Evolutionary conservation across 768 basidiomycete species (phyloP).

Genomic region (Amanita pallidorosea): DNA sequence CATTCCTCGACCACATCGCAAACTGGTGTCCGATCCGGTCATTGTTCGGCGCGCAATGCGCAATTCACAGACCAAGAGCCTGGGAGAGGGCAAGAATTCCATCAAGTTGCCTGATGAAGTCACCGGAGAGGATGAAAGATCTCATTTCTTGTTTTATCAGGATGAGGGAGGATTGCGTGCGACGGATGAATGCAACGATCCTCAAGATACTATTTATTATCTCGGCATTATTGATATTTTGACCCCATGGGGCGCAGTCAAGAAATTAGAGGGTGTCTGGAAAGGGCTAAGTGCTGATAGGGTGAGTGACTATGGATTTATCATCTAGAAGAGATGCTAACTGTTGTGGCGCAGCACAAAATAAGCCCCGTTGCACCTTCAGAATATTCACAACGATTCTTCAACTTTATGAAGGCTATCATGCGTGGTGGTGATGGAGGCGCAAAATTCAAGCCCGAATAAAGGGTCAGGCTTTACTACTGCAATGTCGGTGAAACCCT

Average conservation of each 20-base stretch:
- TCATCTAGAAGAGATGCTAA: slow-evolving; percentile 1
- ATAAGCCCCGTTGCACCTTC: slow-evolving; percentile 87
- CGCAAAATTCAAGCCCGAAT: slow-evolving; percentile 29
- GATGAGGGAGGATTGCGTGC: slow-evolving; percentile 91
- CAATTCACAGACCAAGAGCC: slow-evolving; percentile 63
- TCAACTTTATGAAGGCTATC: slow-evolving; percentile 73
- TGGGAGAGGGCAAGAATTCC: slow-evolving; percentile 35
- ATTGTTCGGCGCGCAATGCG: slow-evolving; percentile 65
- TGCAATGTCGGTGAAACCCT: not conserved
- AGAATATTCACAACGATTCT: slow-evolving; percentile 87
- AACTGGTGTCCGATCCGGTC: slow-evolving; percentile 43
- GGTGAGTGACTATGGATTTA: slow-evolving; percentile 39
- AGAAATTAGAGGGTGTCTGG: slow-evolving; percentile 86
- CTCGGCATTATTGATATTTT: slow-evolving; percentile 95
- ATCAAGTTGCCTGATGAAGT: slow-evolving; percentile 55
- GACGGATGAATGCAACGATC: slow-evolving; percentile 75
- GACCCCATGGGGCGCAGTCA: slow-evolving; percentile 73
- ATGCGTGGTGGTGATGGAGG: slow-evolving; percentile 76
- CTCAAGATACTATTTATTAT: slow-evolving; percentile 78
- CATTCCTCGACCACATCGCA: slow-evolving; percentile 47
- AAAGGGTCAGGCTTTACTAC: not conserved
- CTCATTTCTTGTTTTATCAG: slow-evolving; percentile 88
- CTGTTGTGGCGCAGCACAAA: slow-evolving; percentile 52
- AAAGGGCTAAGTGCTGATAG: slow-evolving; percentile 82
- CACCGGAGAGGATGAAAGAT: slow-evolving; percentile 37